Evolutionary conservation across 192 early-diverging fungal species (phyloP).

Genomic region (Linnemannia hyalina): DNA sequence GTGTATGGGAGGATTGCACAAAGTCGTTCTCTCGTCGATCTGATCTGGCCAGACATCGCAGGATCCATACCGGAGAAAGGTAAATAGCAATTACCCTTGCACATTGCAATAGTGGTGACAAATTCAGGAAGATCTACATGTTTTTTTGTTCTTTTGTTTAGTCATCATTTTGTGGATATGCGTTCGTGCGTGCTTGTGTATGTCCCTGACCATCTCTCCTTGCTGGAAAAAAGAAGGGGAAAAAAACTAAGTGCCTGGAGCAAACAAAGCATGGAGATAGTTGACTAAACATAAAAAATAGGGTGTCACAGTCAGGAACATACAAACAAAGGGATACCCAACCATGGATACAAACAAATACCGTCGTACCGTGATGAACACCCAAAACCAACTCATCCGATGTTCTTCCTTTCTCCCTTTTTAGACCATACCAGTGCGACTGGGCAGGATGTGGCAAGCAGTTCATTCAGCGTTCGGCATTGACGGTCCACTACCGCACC

Average conservation of each 20-base stretch:
- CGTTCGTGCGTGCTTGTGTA: background rate
- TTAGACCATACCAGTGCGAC: constrained; percentile 72
- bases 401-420: background rate
- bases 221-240: background rate
- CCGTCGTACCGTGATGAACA: background rate
- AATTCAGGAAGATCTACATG: constrained; percentile 1
- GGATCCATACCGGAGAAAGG: constrained; percentile 83
- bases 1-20: constrained; percentile 71
- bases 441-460: constrained; percentile 78
- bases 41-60: constrained; percentile 77
- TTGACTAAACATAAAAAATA: background rate
- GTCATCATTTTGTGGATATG: background rate
- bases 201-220: background rate
- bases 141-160: constrained; percentile 5
- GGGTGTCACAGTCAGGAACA: background rate
- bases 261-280: background rate
- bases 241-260: background rate
- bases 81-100: constrained; percentile 6
- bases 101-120: background rate
- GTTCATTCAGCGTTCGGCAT: constrained; percentile 83
- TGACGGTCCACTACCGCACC: constrained; percentile 81
- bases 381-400: too few species aligned
- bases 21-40: constrained; percentile 80
- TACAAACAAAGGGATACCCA: background rate
- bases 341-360: background rate